These are phyloP conservation scores for Alternaria postmessia DNA, from an alignment of 2,329 filamentous ascomycete species.

Conservation along the genomic window DNA sequence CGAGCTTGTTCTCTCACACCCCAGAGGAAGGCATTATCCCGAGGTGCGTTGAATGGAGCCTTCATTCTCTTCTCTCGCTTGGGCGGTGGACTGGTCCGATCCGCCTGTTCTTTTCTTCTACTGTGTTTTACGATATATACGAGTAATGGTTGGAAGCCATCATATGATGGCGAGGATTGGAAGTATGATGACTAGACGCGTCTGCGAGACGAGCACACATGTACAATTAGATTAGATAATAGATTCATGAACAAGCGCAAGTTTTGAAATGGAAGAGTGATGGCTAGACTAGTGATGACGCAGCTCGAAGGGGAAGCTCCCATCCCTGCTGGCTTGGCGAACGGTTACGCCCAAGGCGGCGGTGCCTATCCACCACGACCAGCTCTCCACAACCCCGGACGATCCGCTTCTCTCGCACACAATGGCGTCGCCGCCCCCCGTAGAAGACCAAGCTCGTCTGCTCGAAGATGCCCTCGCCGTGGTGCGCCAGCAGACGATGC, in stretches of 20 bases:
- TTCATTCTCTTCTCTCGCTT: background rate
- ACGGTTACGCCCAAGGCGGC: constrained; percentile 31
- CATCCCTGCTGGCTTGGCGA: constrained; percentile 41
- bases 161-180: constrained; percentile 7
- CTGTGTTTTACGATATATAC: constrained; percentile 11
- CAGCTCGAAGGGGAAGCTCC: constrained; percentile 32
- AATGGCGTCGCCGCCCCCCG: constrained; percentile 59
- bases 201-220: constrained; percentile 1
- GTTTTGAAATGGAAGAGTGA: background rate
- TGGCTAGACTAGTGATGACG: constrained; percentile 31
- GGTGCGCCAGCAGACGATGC: constrained; percentile 93
- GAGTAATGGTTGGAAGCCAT: constrained; percentile 15
- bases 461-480: constrained; percentile 96
- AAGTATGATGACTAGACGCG: constrained; percentile 2
- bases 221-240: constrained; percentile 10
- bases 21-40: no score
- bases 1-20: background rate
- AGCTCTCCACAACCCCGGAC: constrained; percentile 43
- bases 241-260: constrained; percentile 4
- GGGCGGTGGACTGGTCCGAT: constrained; percentile 12
- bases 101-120: constrained; percentile 11
- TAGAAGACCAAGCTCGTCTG: constrained; percentile 76
- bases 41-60: background rate
- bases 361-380: constrained; percentile 28
- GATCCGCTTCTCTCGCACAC: constrained; percentile 30